Percentiles rank a stretch among this genome's conserved stretches.
phyloP scores from a whole-genome alignment of 768 basidiomycete species.

The Gloeostereum incarnatum region DNA sequence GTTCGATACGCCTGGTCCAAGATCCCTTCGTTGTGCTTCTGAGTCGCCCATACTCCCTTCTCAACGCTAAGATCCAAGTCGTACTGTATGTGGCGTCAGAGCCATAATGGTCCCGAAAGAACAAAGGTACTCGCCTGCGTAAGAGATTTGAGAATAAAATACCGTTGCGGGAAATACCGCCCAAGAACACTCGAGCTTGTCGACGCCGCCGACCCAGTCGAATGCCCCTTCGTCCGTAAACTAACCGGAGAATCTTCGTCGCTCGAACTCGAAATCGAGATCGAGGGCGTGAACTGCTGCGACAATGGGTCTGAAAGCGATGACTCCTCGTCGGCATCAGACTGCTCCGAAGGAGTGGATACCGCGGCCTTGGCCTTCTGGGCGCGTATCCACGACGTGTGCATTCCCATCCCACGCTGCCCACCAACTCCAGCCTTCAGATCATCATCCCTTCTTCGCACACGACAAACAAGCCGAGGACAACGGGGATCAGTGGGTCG shows the following conservation, averaged over 20 bases:
- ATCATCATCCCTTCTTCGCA: conserved; percentile 77
- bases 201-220: conserved; percentile 66
- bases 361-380: conserved; percentile 28
- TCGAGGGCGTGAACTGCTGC: conserved; percentile 1
- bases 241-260: conserved; percentile 25
- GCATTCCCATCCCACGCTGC: conserved; percentile 81
- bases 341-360: conserved; percentile 2
- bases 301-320: conserved; percentile 1
- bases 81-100: conserved; percentile 27
- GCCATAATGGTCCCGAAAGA: background rate
- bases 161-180: conserved; percentile 77
- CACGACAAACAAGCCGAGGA: conserved; percentile 75
- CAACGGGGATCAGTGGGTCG: conserved; percentile 66
- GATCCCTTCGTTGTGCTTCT: conserved; percentile 85
- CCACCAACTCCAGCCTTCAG: conserved; percentile 84
- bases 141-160: conserved; percentile 86
- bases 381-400: conserved; percentile 72
- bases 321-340: conserved; percentile 5
- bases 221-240: conserved; percentile 33
- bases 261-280: conserved; percentile 25
- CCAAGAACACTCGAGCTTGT: conserved; percentile 77
- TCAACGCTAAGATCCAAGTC: conserved; percentile 76
- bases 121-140: conserved; percentile 46
- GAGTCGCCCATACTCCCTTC: conserved; percentile 84
- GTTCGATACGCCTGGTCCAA: conserved; percentile 93